Conservation (phyloP, 2,329 filamentous ascomycete genomes). For the Monosporascus sp. region DNA sequence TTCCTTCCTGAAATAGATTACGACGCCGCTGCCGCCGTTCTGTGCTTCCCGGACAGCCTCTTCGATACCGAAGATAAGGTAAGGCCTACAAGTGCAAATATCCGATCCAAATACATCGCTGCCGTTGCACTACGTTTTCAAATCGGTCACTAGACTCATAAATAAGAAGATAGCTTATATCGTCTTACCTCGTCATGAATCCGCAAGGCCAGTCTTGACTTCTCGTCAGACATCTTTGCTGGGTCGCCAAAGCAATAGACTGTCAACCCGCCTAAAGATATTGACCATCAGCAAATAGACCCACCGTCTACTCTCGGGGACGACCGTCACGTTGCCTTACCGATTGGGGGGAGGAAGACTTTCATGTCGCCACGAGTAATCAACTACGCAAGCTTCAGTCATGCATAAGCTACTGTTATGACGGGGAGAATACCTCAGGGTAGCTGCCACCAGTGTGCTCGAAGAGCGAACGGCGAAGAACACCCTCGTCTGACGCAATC, state of each 20-base stretch:
- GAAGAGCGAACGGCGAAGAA: constrained; percentile 79
- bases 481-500: constrained; percentile 65
- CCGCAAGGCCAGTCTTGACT: constrained; percentile 72
- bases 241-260: constrained; percentile 97
- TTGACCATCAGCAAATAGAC: constrained; percentile 11
- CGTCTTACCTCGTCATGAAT: constrained; percentile 61
- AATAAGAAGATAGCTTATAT: constrained; percentile 5
- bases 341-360: constrained; percentile 91
- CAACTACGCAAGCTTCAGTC: constrained; percentile 43
- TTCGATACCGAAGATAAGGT: constrained; percentile 94
- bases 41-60: constrained; percentile 97
- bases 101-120: constrained; percentile 97
- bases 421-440: constrained; percentile 58
- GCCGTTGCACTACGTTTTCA: constrained; percentile 66
- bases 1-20: constrained; percentile 99
- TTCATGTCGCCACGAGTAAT: constrained; percentile 95
- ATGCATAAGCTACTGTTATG: neutral
- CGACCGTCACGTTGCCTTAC: constrained; percentile 31
- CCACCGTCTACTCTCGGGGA: neutral
- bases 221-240: constrained; percentile 86
- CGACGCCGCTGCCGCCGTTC: constrained; percentile 85
- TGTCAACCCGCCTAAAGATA: constrained; percentile 65
- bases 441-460: constrained; percentile 96
- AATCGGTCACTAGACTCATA: constrained; percentile 11
- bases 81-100: constrained; percentile 94